Base-by-base conservation (phyloP, 164 flowering plant species). In the Taxillus chinensis region DNA sequence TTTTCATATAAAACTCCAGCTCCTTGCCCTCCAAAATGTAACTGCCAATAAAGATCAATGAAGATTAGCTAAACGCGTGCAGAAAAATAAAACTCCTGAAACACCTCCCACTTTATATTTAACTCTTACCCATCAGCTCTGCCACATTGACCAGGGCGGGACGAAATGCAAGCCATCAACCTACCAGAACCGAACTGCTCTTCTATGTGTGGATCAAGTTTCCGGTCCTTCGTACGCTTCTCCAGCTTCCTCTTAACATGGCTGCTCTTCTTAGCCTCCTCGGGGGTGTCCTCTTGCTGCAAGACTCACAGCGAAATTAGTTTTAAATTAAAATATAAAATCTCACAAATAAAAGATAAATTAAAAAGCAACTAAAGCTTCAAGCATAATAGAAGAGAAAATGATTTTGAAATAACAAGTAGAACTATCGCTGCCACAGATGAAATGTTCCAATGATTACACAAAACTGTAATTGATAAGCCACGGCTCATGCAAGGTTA, bases 141-240 rank as follows among this genome's bases (percentile, higher is more conserved):
- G 45, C 72, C 72, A 53, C 72, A 69, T 55, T 69, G 72, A 10
- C 72, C 72, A 13, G 68, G 72, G 11, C 68, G 68, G 4, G 72
- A 69, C 8, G 72, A 59, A 5, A 69, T 69, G 61, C 67, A 59
- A 27, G 72, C 72, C 7, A 59, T 3, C 64, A 69, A 56, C 11
- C 72, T 38, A 0, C 68, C 72, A 46, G 61, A 42, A 1, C 64
- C 60, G 27, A 62, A 69, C 41, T 69, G 72, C 41, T 69, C 72
- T 37, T 69, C 72, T 45, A 64, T 64, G 17, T 69, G 72, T 10
- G 67, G 41, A 38, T 69, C 72, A 15, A 69, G 64, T 4, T 52
- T 42, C 5, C 68, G 68, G 14, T 14, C 62, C 49, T 64, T 13
- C 51, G 59, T 68, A 4, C 72, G 62, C 60, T 69, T 69, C 64